These are phyloP conservation scores for Barnettozyma populi DNA, from an alignment of 805 yeast genomes.

Conservation along the genomic window DNA sequence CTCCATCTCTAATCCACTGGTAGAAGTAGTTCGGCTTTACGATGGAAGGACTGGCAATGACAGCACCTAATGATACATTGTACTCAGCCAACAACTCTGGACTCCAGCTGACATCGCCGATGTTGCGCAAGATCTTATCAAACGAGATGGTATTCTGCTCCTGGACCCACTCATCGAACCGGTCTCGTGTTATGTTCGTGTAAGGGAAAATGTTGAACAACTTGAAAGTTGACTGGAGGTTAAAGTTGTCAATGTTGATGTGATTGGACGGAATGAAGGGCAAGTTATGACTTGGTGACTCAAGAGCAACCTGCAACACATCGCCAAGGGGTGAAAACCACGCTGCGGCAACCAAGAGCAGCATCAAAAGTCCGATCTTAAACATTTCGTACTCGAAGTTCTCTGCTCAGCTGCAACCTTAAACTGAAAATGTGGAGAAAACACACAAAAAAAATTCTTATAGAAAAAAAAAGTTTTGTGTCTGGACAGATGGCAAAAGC, in stretches of 20 bases:
- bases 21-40: slow-evolving; percentile 72
- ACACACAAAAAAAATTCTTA: neutral
- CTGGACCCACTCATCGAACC: slow-evolving; percentile 41
- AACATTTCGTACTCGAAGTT: neutral
- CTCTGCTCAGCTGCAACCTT: neutral
- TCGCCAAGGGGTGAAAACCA: slow-evolving; percentile 1
- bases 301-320: neutral
- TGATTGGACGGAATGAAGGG: neutral
- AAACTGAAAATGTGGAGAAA: neutral
- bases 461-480: neutral
- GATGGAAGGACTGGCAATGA: slow-evolving; percentile 81
- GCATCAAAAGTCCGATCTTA: slow-evolving; percentile 1
- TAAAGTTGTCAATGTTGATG: slow-evolving; percentile 19
- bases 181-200: slow-evolving; percentile 19
- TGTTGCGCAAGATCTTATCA: slow-evolving; percentile 39
- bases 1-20: slow-evolving; percentile 91
- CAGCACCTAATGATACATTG: slow-evolving; percentile 57
- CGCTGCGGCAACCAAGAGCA: slow-evolving; percentile 1
- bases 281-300: neutral
- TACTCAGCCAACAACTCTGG: slow-evolving; percentile 24
- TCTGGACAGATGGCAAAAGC: neutral
- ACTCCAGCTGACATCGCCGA: slow-evolving; percentile 36
- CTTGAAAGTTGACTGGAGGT: slow-evolving; percentile 20
- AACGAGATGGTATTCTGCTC: slow-evolving; percentile 38
- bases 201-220: slow-evolving; percentile 18